phyloP scores from a whole-genome alignment of 1,139 yeast genomes.

The Wickerhamiella pararugosa region DNA sequence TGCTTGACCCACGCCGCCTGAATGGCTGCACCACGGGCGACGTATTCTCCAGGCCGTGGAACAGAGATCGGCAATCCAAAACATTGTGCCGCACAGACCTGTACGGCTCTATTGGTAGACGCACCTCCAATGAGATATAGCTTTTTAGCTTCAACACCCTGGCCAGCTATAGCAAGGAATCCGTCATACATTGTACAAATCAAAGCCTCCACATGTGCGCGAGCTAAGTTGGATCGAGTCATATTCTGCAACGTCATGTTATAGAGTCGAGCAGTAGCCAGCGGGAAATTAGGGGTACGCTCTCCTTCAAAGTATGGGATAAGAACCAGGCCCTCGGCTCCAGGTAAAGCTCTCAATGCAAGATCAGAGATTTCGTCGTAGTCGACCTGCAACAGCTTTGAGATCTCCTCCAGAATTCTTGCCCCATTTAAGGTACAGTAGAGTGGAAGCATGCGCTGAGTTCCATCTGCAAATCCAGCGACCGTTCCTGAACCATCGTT shows the following conservation, averaged over 20 bases:
- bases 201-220: constrained; percentile 15
- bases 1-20: constrained; percentile 16
- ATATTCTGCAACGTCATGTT: constrained; percentile 13
- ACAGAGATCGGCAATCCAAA: constrained; percentile 12
- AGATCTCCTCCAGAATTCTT: constrained; percentile 12
- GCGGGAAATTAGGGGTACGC: constrained; percentile 17
- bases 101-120: constrained; percentile 14
- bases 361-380: constrained; percentile 11
- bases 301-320: constrained; percentile 17
- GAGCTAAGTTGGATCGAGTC: constrained; percentile 12
- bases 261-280: constrained; percentile 14
- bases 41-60: constrained; percentile 15
- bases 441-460: constrained; percentile 14
- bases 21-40: constrained; percentile 16
- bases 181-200: constrained; percentile 16
- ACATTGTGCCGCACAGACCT: constrained; percentile 13
- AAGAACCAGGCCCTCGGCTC: constrained; percentile 14
- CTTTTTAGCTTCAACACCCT: constrained; percentile 6
- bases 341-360: constrained; percentile 12
- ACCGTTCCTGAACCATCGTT: constrained; percentile 15
- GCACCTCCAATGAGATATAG: constrained; percentile 16
- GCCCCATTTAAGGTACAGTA: constrained; percentile 17
- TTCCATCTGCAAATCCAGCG: constrained; percentile 15
- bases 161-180: constrained; percentile 9
- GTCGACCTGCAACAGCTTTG: constrained; percentile 2